These are phyloP conservation scores for Musa itinerans DNA, from an alignment of 176 grass and related monocot genomes.

Conservation along the genomic window DNA sequence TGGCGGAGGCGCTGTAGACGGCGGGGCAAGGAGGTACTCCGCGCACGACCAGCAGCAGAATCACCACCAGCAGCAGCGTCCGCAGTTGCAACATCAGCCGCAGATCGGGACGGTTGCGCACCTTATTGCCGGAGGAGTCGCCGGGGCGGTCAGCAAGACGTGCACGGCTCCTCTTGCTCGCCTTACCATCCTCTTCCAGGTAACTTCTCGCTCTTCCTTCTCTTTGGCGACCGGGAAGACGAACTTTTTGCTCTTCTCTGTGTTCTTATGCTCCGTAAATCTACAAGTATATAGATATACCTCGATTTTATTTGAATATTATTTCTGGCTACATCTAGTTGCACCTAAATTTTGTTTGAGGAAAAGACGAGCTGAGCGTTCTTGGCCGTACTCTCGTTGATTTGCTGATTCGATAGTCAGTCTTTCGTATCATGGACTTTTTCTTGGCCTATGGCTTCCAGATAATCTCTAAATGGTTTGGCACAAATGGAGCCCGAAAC, in stretches of 20 bases:
- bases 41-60: conserved; percentile 35
- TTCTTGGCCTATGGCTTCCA: no score
- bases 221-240: neutral
- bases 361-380: neutral
- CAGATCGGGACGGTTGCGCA: conserved; percentile 57
- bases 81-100: conserved; percentile 47
- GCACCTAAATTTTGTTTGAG: no score
- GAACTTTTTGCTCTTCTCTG: no score
- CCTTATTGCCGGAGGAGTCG: conserved; percentile 84
- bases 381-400: neutral
- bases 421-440: no score
- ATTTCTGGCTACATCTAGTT: no score
- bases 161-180: conserved; percentile 91
- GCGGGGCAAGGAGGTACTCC: conserved; percentile 5
- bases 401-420: neutral
- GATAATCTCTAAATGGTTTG: no score
- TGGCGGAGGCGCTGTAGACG: conserved; percentile 17
- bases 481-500: no score
- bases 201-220: neutral
- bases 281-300: no score
- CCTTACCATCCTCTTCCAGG: conserved; percentile 96
- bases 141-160: conserved; percentile 92
- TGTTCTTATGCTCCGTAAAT: no score
- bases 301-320: neutral
- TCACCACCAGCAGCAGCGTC: conserved; percentile 3